These are phyloP conservation scores for Aspergillus thermomutatus DNA, from an alignment of 2,329 filamentous ascomycete genomes.

Conservation along the genomic window DNA sequence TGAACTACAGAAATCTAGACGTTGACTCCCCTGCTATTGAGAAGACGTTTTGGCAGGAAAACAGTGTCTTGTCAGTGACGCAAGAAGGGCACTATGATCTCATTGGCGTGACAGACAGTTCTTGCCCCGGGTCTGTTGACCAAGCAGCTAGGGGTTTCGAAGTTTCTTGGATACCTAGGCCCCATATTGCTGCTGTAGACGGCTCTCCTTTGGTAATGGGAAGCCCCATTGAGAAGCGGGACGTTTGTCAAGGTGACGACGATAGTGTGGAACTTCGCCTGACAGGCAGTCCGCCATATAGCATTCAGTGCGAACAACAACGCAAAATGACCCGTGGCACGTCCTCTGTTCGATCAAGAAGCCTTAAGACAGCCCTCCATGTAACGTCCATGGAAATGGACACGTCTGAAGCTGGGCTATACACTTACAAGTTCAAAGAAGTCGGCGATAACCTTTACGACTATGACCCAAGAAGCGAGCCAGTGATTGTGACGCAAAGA, in stretches of 20 bases:
- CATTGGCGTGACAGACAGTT: constrained; percentile 69
- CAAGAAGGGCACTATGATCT: constrained; percentile 76
- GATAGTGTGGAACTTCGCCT: constrained; percentile 81
- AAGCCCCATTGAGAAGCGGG: constrained; percentile 65
- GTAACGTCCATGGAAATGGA: constrained; percentile 81
- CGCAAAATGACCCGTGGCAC: constrained; percentile 67
- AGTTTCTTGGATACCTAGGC: constrained; percentile 81
- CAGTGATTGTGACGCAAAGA: constrained; percentile 71
- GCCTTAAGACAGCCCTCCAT: constrained; percentile 72
- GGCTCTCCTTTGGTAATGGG: constrained; percentile 48
- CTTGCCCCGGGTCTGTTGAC: constrained; percentile 80
- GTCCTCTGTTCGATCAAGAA: constrained; percentile 63
- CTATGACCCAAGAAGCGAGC: constrained; percentile 63
- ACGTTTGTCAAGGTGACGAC: constrained; percentile 92
- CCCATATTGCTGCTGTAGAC: constrained; percentile 62
- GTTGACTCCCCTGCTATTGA: constrained; percentile 49
- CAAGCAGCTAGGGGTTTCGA: constrained; percentile 69
- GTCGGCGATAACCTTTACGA: constrained; percentile 85
- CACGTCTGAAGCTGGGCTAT: constrained; percentile 74
- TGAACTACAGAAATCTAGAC: constrained; percentile 70
- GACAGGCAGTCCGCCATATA: constrained; percentile 76
- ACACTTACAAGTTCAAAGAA: constrained; percentile 81
- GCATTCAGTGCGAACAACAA: constrained; percentile 75
- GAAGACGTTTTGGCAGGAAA: constrained; percentile 52
- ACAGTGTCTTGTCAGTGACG: constrained; percentile 66